These are phyloP conservation scores for Suillus cothurnatus DNA, from an alignment of 768 basidiomycete genomes.

Conservation along the genomic window DNA sequence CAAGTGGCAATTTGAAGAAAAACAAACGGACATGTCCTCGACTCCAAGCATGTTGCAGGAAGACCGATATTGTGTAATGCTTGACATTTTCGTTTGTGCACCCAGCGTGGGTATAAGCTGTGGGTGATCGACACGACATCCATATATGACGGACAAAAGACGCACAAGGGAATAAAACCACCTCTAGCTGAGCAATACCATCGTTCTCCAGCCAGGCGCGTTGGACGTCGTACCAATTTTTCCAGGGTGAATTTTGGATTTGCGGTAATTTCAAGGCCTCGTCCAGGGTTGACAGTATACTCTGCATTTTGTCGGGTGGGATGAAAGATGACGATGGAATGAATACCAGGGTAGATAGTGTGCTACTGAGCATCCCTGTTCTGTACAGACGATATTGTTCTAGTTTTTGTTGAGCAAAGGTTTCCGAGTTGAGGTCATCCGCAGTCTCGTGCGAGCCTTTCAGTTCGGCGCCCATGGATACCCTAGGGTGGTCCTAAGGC, in stretches of 20 bases:
- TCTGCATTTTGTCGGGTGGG: slow-evolving; percentile 14
- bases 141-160: background rate
- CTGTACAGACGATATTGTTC: slow-evolving; percentile 16
- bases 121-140: background rate
- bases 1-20: background rate
- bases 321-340: slow-evolving; percentile 18
- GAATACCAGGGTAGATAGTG: slow-evolving; percentile 18
- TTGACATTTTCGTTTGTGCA: slow-evolving; percentile 16
- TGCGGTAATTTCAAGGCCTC: slow-evolving; percentile 10
- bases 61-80: slow-evolving; percentile 14
- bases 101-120: slow-evolving; percentile 15
- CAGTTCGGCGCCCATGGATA: slow-evolving; percentile 21
- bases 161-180: slow-evolving; percentile 21
- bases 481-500: slow-evolving; percentile 16
- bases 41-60: slow-evolving; percentile 21
- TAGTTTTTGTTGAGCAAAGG: slow-evolving; percentile 13
- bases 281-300: slow-evolving; percentile 13
- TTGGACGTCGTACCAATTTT: slow-evolving; percentile 17
- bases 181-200: slow-evolving; percentile 18
- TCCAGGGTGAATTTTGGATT: slow-evolving; percentile 18
- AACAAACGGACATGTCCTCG: slow-evolving; percentile 13
- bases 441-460: slow-evolving; percentile 10
- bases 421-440: slow-evolving; percentile 18
- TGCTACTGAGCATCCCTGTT: slow-evolving; percentile 18
- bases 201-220: slow-evolving; percentile 21